Percentiles rank a stretch among this genome's conserved stretches.
phyloP scores from a whole-genome alignment of 352 stramenopile species.

The Saprolegnia diclina region DNA sequence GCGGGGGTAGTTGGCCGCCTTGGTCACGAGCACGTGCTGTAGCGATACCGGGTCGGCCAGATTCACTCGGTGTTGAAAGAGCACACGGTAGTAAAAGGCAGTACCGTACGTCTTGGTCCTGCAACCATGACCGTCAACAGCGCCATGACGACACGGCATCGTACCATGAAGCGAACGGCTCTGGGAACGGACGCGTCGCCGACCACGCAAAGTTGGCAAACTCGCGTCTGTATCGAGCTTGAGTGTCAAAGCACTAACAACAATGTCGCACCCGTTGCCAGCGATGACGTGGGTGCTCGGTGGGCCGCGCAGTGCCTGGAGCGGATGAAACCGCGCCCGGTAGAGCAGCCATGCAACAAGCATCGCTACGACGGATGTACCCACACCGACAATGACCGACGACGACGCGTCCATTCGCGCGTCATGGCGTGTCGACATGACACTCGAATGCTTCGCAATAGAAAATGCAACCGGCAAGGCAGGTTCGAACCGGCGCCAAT shows the following conservation, averaged over 20 bases:
- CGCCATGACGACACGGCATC: not conserved
- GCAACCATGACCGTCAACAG: not conserved
- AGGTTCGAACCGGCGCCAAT: no score
- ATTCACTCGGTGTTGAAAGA: slow-evolving; percentile 20
- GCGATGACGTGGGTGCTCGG: not conserved
- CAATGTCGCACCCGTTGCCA: not conserved
- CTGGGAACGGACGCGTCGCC: not conserved
- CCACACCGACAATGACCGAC: not conserved
- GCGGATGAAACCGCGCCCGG: not conserved
- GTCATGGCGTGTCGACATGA: no score
- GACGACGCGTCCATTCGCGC: not conserved
- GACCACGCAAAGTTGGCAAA: not conserved
- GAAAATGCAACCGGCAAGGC: no score
- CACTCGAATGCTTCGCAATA: no score
- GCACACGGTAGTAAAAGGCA: slow-evolving; percentile 12
- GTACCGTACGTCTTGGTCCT: slow-evolving; percentile 20
- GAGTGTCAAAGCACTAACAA: not conserved
- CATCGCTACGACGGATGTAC: not conserved
- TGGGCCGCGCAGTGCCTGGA: not conserved
- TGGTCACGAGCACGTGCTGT: slow-evolving; percentile 11
- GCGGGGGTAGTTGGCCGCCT: slow-evolving; percentile 17
- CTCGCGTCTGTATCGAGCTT: not conserved
- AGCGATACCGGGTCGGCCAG: slow-evolving; percentile 13
- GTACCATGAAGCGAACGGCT: slow-evolving; percentile 8
- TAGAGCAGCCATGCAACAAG: not conserved